phyloP scores from a whole-genome alignment of 2,329 filamentous ascomycete species.

The Alternaria conjuncta region DNA sequence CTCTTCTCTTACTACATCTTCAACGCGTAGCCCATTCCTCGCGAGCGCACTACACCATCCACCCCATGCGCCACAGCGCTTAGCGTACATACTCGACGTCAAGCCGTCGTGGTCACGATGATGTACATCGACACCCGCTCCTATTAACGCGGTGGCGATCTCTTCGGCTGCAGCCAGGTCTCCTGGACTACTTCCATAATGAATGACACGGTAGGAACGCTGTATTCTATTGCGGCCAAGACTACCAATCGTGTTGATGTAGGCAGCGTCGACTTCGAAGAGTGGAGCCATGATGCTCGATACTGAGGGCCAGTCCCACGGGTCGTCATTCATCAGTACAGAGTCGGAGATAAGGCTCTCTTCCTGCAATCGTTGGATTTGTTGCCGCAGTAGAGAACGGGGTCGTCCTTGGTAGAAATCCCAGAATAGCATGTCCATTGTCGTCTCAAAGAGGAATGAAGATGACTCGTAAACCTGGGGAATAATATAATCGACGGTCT shows the following conservation, averaged over 20 bases:
- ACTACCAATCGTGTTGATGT: conserved; percentile 2
- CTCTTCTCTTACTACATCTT: conserved; percentile 4
- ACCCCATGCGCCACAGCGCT: background rate
- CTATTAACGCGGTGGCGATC: background rate
- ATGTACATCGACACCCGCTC: background rate
- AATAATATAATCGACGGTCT: conserved; percentile 1
- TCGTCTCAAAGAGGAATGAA: conserved; percentile 6
- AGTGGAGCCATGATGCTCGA: background rate
- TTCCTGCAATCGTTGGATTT: background rate
- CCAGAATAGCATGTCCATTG: conserved; percentile 9
- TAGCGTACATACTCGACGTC: conserved; percentile 9
- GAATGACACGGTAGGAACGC: background rate
- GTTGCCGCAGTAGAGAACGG: background rate
- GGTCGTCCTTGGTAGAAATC: conserved; percentile 5
- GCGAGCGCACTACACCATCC: conserved; percentile 12
- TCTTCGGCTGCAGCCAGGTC: background rate
- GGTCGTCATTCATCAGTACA: background rate
- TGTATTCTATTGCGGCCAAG: conserved; percentile 6
- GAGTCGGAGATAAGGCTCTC: background rate
- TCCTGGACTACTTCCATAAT: background rate
- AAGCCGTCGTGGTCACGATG: background rate
- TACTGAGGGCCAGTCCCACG: conserved; percentile 7
- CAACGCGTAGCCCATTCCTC: background rate
- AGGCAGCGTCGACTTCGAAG: background rate
- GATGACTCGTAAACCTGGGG: conserved; percentile 4